These are phyloP conservation scores for Populus hybrid DNA, from an alignment of 441 rosid species.

Conservation along the genomic window DNA sequence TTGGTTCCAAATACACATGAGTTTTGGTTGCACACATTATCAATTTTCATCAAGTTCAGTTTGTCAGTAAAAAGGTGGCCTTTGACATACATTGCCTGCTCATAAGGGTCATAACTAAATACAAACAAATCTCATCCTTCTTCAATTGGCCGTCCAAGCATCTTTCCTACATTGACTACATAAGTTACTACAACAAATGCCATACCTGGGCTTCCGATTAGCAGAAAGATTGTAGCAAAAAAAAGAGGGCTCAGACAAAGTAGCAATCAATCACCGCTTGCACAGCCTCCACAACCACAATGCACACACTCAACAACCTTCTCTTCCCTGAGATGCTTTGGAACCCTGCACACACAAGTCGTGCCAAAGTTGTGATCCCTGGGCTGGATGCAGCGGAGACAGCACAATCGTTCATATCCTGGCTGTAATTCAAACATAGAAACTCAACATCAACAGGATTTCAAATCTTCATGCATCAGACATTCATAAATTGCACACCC, in stretches of 20 bases:
- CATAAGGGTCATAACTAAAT: neutral
- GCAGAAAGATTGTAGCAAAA: neutral
- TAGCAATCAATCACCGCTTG: conserved; percentile 44
- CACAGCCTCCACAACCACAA: conserved; percentile 61
- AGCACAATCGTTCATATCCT: conserved; percentile 60
- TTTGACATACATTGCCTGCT: neutral
- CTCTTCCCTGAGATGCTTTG: conserved; percentile 57
- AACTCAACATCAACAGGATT: neutral
- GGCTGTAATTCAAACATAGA: conserved; percentile 30
- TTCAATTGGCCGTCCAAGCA: neutral
- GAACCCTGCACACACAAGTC: conserved; percentile 61
- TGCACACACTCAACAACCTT: conserved; percentile 61
- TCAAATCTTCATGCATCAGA: neutral
- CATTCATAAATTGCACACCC: neutral
- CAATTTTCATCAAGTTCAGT: neutral
- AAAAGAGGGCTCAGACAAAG: neutral
- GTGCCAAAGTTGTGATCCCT: conserved; percentile 63
- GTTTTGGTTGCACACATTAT: neutral
- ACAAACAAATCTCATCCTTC: neutral
- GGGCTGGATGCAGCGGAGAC: conserved; percentile 61
- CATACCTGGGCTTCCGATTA: neutral
- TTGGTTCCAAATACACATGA: neutral
- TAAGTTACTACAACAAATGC: neutral
- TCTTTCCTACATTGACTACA: neutral
- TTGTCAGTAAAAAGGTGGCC: neutral